These are phyloP conservation scores for Xylariaceae sp. DNA, from an alignment of 2,329 filamentous ascomycete species.

Conservation along the genomic window DNA sequence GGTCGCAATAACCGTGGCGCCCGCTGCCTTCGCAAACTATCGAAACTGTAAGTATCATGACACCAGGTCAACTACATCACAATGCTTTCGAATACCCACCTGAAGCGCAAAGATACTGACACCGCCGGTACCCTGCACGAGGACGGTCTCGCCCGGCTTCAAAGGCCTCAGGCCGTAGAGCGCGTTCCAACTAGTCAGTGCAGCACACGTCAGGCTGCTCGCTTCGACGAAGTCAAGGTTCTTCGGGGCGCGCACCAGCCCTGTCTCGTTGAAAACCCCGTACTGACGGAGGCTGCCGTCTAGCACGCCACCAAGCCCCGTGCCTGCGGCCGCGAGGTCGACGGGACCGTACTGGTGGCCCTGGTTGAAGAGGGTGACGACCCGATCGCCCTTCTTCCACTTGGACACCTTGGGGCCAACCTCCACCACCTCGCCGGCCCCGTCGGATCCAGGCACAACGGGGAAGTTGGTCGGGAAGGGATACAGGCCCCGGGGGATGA, in stretches of 20 bases:
- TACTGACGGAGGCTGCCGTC: slow-evolving; percentile 72
- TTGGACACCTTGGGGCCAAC: slow-evolving; percentile 52
- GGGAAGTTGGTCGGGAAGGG: slow-evolving; percentile 46
- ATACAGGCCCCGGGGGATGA: slow-evolving; percentile 53
- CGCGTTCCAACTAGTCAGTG: slow-evolving; percentile 67
- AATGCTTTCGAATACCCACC: slow-evolving; percentile 22
- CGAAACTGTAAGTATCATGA: neutral
- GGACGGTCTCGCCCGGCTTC: slow-evolving; percentile 59
- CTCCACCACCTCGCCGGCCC: slow-evolving; percentile 55
- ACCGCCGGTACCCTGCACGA: slow-evolving; percentile 73
- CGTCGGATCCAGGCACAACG: slow-evolving; percentile 56
- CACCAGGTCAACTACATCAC: neutral
- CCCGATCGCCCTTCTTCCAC: slow-evolving; percentile 56
- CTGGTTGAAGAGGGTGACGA: slow-evolving; percentile 65
- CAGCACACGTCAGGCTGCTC: slow-evolving; percentile 62
- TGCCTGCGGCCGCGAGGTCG: slow-evolving; percentile 39
- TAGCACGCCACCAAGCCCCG: slow-evolving; percentile 68
- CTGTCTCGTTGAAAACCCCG: slow-evolving; percentile 67
- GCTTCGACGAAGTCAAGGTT: slow-evolving; percentile 58
- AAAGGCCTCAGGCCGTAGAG: slow-evolving; percentile 60
- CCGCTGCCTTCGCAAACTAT: slow-evolving; percentile 53
- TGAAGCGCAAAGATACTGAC: slow-evolving; percentile 68
- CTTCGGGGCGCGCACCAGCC: slow-evolving; percentile 65
- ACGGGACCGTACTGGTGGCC: slow-evolving; percentile 51
- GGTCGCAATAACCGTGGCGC: slow-evolving; percentile 52